These are phyloP conservation scores for Aspergillus ochraceoroseus DNA, from an alignment of 2,329 filamentous ascomycete species.

Conservation along the genomic window DNA sequence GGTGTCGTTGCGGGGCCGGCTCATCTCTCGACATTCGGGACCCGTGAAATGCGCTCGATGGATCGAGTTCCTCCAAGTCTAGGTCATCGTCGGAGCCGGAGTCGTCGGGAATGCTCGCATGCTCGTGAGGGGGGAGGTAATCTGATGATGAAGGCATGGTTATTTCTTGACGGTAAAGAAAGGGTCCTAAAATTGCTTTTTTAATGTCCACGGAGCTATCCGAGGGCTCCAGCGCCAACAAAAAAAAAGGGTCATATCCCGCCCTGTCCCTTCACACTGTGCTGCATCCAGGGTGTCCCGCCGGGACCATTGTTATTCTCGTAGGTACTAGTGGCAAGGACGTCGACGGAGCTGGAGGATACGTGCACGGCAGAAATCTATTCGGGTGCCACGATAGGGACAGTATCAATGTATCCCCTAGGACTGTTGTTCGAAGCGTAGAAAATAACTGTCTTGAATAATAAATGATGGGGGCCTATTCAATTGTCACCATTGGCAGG, in stretches of 20 bases:
- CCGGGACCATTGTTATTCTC: conserved; percentile 19
- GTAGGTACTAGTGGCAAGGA: background rate
- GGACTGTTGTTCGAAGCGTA: conserved; percentile 5
- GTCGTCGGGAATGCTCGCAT: conserved; percentile 31
- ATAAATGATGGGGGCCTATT: conserved; percentile 22
- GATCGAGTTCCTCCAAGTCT: conserved; percentile 46
- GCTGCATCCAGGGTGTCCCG: conserved; percentile 16
- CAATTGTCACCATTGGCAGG: background rate
- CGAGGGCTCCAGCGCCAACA: conserved; percentile 18
- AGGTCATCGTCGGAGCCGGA: conserved; percentile 44
- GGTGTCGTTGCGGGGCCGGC: conserved; percentile 23
- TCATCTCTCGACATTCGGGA: conserved; percentile 29
- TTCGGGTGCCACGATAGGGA: background rate
- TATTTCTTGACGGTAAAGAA: background rate
- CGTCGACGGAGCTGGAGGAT: background rate
- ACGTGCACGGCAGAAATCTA: conserved; percentile 3
- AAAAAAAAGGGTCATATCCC: conserved; percentile 23
- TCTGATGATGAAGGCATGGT: conserved; percentile 38
- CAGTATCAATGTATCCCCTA: background rate
- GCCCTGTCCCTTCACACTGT: conserved; percentile 15
- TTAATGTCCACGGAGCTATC: conserved; percentile 19
- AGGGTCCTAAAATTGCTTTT: conserved; percentile 1
- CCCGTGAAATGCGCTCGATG: conserved; percentile 28
- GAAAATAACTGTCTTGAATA: conserved; percentile 7
- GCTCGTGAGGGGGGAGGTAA: conserved; percentile 33